phyloP scores from a whole-genome alignment of 2,329 filamentous ascomycete species.

The Fusarium sp. region DNA sequence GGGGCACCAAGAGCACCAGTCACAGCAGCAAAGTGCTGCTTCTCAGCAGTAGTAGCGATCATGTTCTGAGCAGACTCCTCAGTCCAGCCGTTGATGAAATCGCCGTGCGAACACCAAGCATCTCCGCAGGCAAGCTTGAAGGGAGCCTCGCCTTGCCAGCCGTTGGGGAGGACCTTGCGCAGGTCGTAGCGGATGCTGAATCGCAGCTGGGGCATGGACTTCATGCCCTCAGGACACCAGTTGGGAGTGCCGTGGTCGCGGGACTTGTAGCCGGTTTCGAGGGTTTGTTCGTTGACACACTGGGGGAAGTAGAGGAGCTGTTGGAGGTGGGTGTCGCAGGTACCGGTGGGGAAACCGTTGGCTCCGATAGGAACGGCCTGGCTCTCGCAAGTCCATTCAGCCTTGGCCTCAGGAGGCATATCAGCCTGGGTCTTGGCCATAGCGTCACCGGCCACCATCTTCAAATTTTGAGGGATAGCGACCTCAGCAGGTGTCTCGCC shows the following conservation, averaged over 20 bases:
- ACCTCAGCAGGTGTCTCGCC: constrained; percentile 54
- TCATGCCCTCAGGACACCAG: constrained; percentile 56
- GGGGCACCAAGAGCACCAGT: constrained; percentile 35
- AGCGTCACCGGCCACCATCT: constrained; percentile 55
- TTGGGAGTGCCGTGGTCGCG: constrained; percentile 40
- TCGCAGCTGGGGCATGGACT: constrained; percentile 59
- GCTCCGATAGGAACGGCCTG: constrained; percentile 35
- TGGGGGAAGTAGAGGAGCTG: constrained; percentile 42
- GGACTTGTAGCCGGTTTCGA: constrained; percentile 38
- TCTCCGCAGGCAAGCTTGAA: constrained; percentile 56
- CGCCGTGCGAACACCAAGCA: constrained; percentile 58
- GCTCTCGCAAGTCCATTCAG: constrained; percentile 50
- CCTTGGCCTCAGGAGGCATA: constrained; percentile 44
- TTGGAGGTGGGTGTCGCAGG: constrained; percentile 35
- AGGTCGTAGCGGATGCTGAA: constrained; percentile 61
- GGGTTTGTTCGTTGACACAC: constrained; percentile 40
- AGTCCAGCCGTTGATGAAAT: constrained; percentile 61
- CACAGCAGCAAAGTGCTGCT: constrained; percentile 51
- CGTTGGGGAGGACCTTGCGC: constrained; percentile 54
- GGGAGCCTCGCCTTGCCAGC: constrained; percentile 57
- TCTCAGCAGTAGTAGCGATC: constrained; percentile 51
- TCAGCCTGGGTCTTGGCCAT: constrained; percentile 22
- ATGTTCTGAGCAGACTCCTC: constrained; percentile 50
- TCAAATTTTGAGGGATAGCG: constrained; percentile 57
- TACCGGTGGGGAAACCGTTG: constrained; percentile 35